Conservation (phyloP, 2,329 filamentous ascomycete genomes). For the Microascus cirrosus region DNA sequence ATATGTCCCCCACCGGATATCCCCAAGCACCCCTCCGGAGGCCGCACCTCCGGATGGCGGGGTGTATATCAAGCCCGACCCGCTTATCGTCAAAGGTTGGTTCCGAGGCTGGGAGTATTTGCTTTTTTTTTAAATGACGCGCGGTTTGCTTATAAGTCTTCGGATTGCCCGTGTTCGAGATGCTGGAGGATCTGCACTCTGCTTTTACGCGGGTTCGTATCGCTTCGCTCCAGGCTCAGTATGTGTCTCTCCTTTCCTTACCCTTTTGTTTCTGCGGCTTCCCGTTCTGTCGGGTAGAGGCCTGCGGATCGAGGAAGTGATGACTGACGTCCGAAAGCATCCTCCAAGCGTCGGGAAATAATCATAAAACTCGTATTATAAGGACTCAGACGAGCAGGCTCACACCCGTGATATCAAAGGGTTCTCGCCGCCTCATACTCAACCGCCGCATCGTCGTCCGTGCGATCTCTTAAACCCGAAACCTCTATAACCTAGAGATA, state of each 20-base stretch:
- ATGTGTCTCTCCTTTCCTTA: slow-evolving; percentile 13
- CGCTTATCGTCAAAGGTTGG: not conserved
- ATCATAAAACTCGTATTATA: not conserved
- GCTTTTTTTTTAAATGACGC: not conserved
- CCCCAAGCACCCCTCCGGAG: not conserved
- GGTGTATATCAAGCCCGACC: not conserved
- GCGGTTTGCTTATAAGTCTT: not conserved
- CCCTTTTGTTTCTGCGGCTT: not conserved
- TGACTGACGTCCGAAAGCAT: not conserved
- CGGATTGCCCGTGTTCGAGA: slow-evolving; percentile 8
- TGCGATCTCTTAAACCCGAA: not conserved
- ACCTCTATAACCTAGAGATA: not conserved
- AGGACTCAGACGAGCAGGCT: not conserved
- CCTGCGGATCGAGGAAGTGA: not conserved
- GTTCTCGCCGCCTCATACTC: not conserved
- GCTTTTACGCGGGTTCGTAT: slow-evolving; percentile 34
- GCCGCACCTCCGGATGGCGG: not conserved
- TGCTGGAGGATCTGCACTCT: slow-evolving; percentile 28
- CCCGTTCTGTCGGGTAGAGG: not conserved
- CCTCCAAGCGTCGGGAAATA: not conserved
- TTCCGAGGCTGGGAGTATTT: not conserved
- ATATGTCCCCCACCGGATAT: not conserved
- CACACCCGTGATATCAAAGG: not conserved
- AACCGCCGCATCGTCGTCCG: not conserved
- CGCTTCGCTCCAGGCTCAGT: slow-evolving; percentile 35